These are phyloP conservation scores for Ophiostoma piceae DNA, from an alignment of 2,329 filamentous ascomycete species.

Conservation along the genomic window DNA sequence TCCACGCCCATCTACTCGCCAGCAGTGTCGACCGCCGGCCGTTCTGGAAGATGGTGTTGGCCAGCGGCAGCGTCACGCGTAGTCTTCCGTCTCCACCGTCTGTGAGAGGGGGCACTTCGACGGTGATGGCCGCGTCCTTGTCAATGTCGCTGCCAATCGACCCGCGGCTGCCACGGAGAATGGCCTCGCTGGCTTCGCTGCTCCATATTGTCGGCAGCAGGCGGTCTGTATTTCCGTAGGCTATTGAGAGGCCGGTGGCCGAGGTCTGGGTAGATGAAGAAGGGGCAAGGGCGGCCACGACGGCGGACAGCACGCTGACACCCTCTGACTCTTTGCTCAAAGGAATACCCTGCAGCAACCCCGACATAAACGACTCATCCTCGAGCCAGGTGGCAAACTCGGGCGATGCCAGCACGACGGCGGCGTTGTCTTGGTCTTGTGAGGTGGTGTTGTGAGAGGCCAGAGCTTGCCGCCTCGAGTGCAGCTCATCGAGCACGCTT, in stretches of 20 bases:
- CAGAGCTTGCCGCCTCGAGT: neutral
- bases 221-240: constrained; percentile 39
- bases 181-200: neutral
- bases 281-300: constrained; percentile 51
- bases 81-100: constrained; percentile 32
- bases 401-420: constrained; percentile 48
- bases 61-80: constrained; percentile 57
- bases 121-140: constrained; percentile 39
- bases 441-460: neutral
- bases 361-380: constrained; percentile 38
- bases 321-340: constrained; percentile 13
- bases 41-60: constrained; percentile 74
- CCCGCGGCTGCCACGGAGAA: constrained; percentile 11
- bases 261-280: constrained; percentile 14
- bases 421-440: constrained; percentile 34
- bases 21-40: constrained; percentile 56
- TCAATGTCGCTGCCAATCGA: constrained; percentile 32
- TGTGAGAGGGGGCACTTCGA: constrained; percentile 35
- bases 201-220: constrained; percentile 46
- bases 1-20: constrained; percentile 38
- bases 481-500: constrained; percentile 24
- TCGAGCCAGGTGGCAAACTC: constrained; percentile 46
- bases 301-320: constrained; percentile 48
- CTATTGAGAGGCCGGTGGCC: constrained; percentile 47
- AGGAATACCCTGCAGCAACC: constrained; percentile 31